A percentile compares a stretch with the other conserved stretches of the same genome.
Conservation (phyloP, 495 filamentous ascomycete species). For the Darksidea phi region DNA sequence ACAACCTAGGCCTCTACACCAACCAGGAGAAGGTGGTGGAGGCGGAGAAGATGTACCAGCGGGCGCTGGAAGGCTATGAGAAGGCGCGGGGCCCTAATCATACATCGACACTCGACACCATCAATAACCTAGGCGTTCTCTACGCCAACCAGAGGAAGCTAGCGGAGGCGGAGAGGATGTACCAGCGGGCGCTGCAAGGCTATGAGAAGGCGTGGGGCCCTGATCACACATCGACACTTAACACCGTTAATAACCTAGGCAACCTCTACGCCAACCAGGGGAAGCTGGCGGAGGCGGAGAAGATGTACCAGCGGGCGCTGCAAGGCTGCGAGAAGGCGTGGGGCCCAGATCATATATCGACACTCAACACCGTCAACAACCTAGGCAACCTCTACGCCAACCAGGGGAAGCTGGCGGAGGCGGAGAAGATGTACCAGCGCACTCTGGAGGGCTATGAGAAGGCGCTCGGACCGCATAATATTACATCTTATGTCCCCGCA, state of each 20-base stretch:
- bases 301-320: constrained; percentile 4
- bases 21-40: constrained; percentile 17
- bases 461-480: too few relatives aligned
- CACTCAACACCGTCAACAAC: too few relatives aligned
- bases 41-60: constrained; percentile 14
- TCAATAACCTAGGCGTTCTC: constrained; percentile 18
- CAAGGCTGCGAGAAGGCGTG: constrained; percentile 3
- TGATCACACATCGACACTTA: constrained; percentile 20
- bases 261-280: too few relatives aligned
- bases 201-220: constrained; percentile 11
- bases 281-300: too few relatives aligned
- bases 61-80: constrained; percentile 1
- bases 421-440: too few relatives aligned
- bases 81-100: constrained; percentile 11
- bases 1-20: constrained; percentile 12
- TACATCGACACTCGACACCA: constrained; percentile 17
- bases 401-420: too few relatives aligned
- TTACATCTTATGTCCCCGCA: too few relatives aligned
- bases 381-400: too few relatives aligned
- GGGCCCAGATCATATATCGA: background rate
- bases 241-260: too few relatives aligned
- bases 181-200: constrained; percentile 10
- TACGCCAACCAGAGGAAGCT: constrained; percentile 7
- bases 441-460: too few relatives aligned
- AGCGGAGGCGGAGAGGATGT: background rate